Base-by-base conservation (phyloP, 2,329 filamentous ascomycete genomes). In the Rhynchosporium graminicola region DNA sequence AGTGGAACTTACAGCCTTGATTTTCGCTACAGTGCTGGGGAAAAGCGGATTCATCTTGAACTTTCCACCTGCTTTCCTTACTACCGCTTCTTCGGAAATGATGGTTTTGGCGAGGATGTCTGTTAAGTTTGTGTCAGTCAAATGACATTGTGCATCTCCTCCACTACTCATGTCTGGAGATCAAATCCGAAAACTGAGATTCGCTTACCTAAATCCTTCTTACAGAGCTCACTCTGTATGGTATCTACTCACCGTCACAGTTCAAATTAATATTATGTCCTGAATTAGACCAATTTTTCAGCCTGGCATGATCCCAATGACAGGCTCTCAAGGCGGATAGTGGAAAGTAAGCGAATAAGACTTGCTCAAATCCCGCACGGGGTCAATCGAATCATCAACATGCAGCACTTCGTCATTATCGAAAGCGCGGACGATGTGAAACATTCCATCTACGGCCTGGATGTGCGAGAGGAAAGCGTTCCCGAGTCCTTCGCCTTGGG, bases 11-110 rank as follows among this genome's bases (percentile, higher is more conserved):
- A 74, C 76, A 26, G 67, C 75, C 65, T 68, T 68, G 59, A 79
- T 78, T 65, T 79, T 79, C 20, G 73, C 72, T 26, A 77, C 77
- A 10, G 77, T 78, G 69, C 79, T 77, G 0, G 74, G 75, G 62
- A 79, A 79, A 56, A 79, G 73, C 55, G 77, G 77, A 9, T 79
- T 72, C 77, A 79, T 79, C 72, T 79, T 79, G 65, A 78, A 78
- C 54, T 78, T 79, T 26, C 77, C 77, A 31, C 77, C 77, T 3
- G 77, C 77, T 58, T 79, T 79, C 20, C 74, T 75, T 29, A 79
- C 77, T 2, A 76, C 75, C 0, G 70, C 65, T 52, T 78, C 76
- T 60, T 79, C 77, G 1, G 77, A 75, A 20, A 78, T 65, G 12
- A 77, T 77, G 1, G 72, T 73, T 63, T 76, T 77, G 0, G 71